Evolutionary conservation across 2,329 filamentous ascomycete species (phyloP).

Genomic region (Aspergillus fumigatiaffinis): DNA sequence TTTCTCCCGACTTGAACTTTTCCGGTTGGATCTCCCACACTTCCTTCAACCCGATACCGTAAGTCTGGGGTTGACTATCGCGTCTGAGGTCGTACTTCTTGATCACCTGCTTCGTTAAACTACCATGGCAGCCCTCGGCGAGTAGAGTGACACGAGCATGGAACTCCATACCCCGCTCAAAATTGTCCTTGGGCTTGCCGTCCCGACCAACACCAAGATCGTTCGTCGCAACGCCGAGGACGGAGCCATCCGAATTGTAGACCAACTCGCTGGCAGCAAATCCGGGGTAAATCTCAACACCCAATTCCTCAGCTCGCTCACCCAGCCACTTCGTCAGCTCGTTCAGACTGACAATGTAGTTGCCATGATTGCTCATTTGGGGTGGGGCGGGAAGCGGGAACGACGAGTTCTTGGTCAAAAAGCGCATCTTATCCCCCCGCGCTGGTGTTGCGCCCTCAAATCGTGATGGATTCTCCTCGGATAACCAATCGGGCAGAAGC

Average conservation of each 20-base stretch:
- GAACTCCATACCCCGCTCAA: slow-evolving; percentile 98
- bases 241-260: slow-evolving; percentile 79
- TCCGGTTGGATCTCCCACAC: slow-evolving; percentile 94
- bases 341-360: slow-evolving; percentile 95
- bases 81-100: slow-evolving; percentile 88
- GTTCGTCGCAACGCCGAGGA: slow-evolving; percentile 92
- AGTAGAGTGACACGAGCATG: slow-evolving; percentile 88
- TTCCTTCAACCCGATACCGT: slow-evolving; percentile 91
- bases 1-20: slow-evolving; percentile 82
- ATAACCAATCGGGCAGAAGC: slow-evolving; percentile 88
- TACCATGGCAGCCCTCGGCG: slow-evolving; percentile 92
- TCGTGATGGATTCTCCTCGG: slow-evolving; percentile 78
- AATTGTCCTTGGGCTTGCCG: slow-evolving; percentile 81
- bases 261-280: slow-evolving; percentile 93
- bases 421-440: slow-evolving; percentile 82
- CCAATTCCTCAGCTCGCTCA: slow-evolving; percentile 91
- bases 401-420: slow-evolving; percentile 75
- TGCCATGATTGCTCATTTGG: slow-evolving; percentile 97
- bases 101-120: slow-evolving; percentile 88
- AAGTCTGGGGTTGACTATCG: slow-evolving; percentile 91
- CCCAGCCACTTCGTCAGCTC: slow-evolving; percentile 95
- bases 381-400: slow-evolving; percentile 84
- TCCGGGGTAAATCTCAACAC: slow-evolving; percentile 93
- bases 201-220: slow-evolving; percentile 80
- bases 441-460: slow-evolving; percentile 87